phyloP scores from a whole-genome alignment of 2,329 filamentous ascomycete species.

The Phyllosticta paracitricarpa region DNA sequence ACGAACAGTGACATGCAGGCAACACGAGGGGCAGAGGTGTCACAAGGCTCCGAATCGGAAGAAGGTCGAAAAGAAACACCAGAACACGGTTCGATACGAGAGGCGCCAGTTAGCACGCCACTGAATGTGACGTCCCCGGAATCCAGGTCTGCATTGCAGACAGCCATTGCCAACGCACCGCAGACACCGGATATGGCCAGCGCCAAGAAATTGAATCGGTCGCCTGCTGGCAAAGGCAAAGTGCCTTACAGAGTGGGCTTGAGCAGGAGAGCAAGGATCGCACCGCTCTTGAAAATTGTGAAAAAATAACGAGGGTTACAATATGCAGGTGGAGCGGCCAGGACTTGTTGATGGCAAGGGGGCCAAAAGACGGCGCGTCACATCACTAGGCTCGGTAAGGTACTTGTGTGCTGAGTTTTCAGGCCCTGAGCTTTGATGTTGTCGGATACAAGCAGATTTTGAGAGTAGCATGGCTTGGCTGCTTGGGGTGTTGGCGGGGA shows the following conservation, averaged over 20 bases:
- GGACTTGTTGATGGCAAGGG: background rate
- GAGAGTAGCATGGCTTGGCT: background rate
- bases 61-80: background rate
- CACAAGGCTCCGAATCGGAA: background rate
- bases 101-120: background rate
- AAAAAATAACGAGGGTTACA: conserved; percentile 33
- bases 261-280: conserved; percentile 38
- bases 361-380: background rate
- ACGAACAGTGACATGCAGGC: background rate
- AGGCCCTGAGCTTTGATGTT: background rate
- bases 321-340: background rate
- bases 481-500: background rate
- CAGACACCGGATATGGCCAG: conserved; percentile 15
- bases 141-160: background rate
- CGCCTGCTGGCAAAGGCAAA: conserved; percentile 27
- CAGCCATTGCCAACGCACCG: conserved; percentile 9
- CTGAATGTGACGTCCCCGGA: background rate
- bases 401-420: background rate
- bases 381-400: background rate
- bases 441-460: background rate
- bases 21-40: background rate
- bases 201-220: conserved; percentile 11
- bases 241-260: conserved; percentile 38
- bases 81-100: background rate
- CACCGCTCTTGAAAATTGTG: conserved; percentile 37